phyloP scores from a whole-genome alignment of 176 grass and related monocot species.

The Aegilops longissima region DNA sequence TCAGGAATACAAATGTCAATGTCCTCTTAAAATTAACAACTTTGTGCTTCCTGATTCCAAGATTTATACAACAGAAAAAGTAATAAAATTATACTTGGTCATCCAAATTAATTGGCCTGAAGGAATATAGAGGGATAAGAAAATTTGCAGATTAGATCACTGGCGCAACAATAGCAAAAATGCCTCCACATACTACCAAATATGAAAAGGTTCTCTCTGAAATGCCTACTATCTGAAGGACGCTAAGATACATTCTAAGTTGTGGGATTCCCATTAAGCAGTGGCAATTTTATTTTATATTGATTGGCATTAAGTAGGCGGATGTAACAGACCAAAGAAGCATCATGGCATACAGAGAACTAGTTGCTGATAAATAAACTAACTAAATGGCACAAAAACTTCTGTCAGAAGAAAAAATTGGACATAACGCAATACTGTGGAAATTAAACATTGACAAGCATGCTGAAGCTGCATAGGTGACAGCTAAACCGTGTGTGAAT shows the following conservation, averaged over 20 bases:
- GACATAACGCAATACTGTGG: neutral
- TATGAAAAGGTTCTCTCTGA: neutral
- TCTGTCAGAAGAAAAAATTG: neutral
- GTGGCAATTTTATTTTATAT: neutral
- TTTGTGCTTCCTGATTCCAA: neutral
- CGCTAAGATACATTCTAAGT: neutral
- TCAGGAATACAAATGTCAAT: constrained; percentile 26
- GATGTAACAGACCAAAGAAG: constrained; percentile 12
- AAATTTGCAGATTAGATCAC: neutral
- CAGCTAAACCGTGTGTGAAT: neutral
- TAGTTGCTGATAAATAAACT: neutral
- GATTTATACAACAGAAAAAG: neutral
- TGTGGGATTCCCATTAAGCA: neutral
- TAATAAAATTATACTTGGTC: neutral
- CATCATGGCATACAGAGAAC: neutral
- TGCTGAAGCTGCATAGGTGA: neutral
- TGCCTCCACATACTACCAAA: neutral
- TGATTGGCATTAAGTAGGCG: neutral
- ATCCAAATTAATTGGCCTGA: neutral
- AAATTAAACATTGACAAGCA: constrained; percentile 1
- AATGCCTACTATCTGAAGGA: neutral
- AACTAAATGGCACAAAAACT: neutral
- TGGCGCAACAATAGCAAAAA: neutral
- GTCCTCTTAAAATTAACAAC: neutral
- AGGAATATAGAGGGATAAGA: neutral